Percentiles rank a stretch among this genome's conserved stretches.
Conservation (phyloP, 1,284 basidiomycete species). For the Cryptococcus deneoformans region DNA sequence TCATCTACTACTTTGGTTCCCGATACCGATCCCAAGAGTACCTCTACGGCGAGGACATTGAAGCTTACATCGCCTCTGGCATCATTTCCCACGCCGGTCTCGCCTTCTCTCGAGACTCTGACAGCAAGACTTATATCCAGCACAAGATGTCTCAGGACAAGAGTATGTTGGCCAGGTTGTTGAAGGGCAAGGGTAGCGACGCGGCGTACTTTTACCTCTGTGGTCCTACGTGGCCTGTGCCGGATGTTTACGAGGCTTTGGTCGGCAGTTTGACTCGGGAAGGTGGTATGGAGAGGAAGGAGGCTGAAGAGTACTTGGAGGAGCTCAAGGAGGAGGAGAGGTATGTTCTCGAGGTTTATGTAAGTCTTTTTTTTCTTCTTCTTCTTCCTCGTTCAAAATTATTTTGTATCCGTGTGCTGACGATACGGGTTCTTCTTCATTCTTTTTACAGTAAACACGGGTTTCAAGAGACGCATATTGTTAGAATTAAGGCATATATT, state of each 20-base stretch:
- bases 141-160: conserved; percentile 96
- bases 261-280: conserved; percentile 73
- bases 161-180: conserved; percentile 67
- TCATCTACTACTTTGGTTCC: conserved; percentile 98
- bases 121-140: conserved; percentile 95
- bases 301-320: conserved; percentile 82
- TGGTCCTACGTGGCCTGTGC: conserved; percentile 97
- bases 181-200: conserved; percentile 52
- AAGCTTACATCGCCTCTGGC: conserved; percentile 68
- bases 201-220: conserved; percentile 88
- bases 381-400: no score
- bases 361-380: conserved; percentile 20
- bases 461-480: no score
- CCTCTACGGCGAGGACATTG: conserved; percentile 67
- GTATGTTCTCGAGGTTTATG: conserved; percentile 87
- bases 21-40: conserved; percentile 93
- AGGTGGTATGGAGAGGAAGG: conserved; percentile 62
- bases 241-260: conserved; percentile 92
- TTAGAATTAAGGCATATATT: no score
- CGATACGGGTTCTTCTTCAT: no score
- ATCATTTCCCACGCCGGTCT: conserved; percentile 86
- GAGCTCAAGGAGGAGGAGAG: conserved; percentile 94
- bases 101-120: conserved; percentile 93
- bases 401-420: no score
- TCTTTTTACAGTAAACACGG: no score